phyloP scores from a whole-genome alignment of 2,329 filamentous ascomycete genomes.

The Aspergillus sp. region DNA sequence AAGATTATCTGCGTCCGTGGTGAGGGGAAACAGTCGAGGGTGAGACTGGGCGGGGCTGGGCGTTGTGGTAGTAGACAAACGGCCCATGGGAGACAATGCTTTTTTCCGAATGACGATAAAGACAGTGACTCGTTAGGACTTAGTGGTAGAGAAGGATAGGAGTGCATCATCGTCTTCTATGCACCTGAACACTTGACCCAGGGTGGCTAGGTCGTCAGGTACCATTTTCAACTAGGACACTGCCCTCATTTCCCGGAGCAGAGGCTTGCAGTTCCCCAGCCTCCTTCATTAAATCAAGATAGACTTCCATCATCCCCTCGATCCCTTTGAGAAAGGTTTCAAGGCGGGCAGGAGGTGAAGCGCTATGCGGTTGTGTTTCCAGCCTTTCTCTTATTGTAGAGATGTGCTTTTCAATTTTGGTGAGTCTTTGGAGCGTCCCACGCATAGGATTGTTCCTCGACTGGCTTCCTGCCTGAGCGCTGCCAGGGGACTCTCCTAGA shows the following conservation, averaged over 20 bases:
- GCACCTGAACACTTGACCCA: background rate
- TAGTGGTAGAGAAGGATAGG: background rate
- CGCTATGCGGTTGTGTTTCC: background rate
- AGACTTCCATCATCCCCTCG: background rate
- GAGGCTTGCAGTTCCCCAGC: background rate
- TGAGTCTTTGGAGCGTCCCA: background rate
- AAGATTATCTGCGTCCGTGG: background rate
- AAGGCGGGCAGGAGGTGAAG: background rate
- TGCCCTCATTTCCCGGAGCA: background rate
- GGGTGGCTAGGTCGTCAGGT: background rate
- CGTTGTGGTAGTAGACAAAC: background rate
- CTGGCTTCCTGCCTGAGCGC: background rate
- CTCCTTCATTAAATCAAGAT: background rate
- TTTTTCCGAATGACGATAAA: background rate
- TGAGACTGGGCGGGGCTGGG: too few species aligned
- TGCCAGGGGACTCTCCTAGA: background rate
- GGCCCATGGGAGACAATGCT: background rate
- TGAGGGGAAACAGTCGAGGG: too few species aligned
- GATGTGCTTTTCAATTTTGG: background rate
- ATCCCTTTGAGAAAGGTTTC: background rate
- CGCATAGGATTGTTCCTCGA: background rate
- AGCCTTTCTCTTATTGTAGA: background rate
- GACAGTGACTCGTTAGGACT: background rate
- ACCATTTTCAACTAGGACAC: background rate
- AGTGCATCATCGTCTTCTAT: background rate